Percentiles rank a stretch among this genome's conserved stretches.
phyloP scores from a whole-genome alignment of 2,329 filamentous ascomycete genomes.

The Cadophora sp. region DNA sequence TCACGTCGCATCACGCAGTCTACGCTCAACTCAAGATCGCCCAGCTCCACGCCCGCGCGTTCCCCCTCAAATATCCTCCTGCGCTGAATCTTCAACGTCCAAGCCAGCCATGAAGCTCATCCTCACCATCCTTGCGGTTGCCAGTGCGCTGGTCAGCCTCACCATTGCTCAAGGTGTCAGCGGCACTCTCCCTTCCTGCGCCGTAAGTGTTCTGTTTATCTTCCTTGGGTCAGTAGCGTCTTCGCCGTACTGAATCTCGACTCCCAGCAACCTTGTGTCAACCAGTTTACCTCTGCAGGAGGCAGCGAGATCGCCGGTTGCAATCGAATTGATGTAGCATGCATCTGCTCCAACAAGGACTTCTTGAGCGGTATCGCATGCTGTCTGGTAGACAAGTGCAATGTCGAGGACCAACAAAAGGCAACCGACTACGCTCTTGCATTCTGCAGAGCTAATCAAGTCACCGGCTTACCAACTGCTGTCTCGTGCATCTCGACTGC shows the following conservation, averaged over 20 bases:
- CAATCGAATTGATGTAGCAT: constrained; percentile 49
- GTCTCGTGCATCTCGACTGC: constrained; percentile 32
- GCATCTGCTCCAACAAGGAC: constrained; percentile 53
- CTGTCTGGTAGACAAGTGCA: constrained; percentile 55
- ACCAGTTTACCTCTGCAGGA: constrained; percentile 42
- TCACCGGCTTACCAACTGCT: constrained; percentile 40
- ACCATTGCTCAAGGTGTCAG: constrained; percentile 54
- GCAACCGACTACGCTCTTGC: constrained; percentile 45
- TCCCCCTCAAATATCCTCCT: neutral
- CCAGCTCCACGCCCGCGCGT: neutral
- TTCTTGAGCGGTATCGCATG: constrained; percentile 57
- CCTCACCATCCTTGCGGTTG: constrained; percentile 47
- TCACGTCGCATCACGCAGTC: neutral
- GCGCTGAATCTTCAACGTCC: neutral
- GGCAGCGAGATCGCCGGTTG: constrained; percentile 50
- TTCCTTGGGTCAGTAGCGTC: neutral
- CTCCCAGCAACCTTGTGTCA: constrained; percentile 43
- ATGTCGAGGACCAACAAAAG: constrained; percentile 46
- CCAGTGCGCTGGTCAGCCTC: constrained; percentile 60
- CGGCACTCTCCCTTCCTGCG: constrained; percentile 56
- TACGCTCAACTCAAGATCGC: neutral
- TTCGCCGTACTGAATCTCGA: constrained; percentile 11
- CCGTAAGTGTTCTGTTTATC: constrained; percentile 52
- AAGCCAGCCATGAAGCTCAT: constrained; percentile 27
- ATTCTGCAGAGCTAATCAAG: constrained; percentile 46